Evolutionary conservation across 169 alveolate genomes (phyloP).

Genomic region (Eimeria acervulina): DNA sequence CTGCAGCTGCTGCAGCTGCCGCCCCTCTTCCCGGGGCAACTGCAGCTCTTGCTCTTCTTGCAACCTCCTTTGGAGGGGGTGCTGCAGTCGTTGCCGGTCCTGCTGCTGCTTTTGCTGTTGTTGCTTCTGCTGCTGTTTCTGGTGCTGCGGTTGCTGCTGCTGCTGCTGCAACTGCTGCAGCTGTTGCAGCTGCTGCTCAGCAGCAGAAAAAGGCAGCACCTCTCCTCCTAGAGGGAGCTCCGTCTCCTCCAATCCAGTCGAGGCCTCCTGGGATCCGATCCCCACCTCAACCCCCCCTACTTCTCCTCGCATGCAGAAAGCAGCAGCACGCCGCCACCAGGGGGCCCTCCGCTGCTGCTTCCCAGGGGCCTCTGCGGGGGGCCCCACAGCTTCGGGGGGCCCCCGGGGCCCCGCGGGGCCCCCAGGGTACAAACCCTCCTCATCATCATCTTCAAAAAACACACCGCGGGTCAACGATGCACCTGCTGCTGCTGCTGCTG

Average conservation of each 20-base stretch:
- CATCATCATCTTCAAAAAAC: not conserved
- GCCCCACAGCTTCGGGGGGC: not conserved
- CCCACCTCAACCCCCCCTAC: not conserved
- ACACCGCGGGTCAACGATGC: not conserved
- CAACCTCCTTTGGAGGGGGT: not conserved
- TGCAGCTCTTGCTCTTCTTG: not conserved
- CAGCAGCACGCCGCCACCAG: conserved; percentile 47
- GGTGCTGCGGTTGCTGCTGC: conserved; percentile 3
- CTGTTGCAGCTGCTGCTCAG: conserved; percentile 25
- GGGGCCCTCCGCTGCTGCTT: conserved; percentile 29
- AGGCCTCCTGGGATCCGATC: not conserved
- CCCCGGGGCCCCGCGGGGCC: conserved; percentile 20
- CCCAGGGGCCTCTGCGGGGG: not conserved
- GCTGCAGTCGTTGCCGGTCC: not conserved
- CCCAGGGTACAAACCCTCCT: not conserved
- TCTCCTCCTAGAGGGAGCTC: conserved; percentile 41
- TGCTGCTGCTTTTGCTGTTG: not conserved
- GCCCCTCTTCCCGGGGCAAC: not conserved
- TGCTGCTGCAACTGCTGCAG: conserved; percentile 30
- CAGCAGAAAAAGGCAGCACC: not conserved
- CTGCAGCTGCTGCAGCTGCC: conserved; percentile 31
- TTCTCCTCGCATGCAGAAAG: not conserved
- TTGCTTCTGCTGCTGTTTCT: not conserved
- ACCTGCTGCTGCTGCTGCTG: no score
- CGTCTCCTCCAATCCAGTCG: not conserved